These are phyloP conservation scores for Asterochloris sp. DNA, from an alignment of 139 green algal species.

Conservation along the genomic window DNA sequence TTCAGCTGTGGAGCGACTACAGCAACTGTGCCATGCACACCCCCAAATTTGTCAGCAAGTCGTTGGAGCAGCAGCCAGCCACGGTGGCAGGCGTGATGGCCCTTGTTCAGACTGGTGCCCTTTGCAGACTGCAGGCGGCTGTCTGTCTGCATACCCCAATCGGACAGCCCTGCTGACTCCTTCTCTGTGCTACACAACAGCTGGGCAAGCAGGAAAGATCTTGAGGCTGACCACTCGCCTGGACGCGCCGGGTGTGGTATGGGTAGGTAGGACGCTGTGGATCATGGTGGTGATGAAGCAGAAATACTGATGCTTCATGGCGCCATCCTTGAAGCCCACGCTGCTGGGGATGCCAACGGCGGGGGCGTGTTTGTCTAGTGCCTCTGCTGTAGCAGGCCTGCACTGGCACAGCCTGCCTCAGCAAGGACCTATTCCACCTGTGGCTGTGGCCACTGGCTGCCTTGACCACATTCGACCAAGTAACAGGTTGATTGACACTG, in stretches of 20 bases:
- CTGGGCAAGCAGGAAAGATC: not conserved
- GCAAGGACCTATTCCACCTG: not conserved
- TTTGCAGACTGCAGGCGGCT: not conserved
- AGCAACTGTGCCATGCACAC: not conserved
- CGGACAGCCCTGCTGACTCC: not conserved
- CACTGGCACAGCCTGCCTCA: not conserved
- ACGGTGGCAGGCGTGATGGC: not conserved
- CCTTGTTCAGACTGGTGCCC: not conserved
- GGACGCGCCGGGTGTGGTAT: not conserved
- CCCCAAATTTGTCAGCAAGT: not conserved
- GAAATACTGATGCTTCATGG: conserved; percentile 7
- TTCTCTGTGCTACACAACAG: too few relatives aligned
- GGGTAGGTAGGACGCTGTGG: not conserved
- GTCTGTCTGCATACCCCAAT: not conserved
- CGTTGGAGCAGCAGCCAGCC: not conserved
- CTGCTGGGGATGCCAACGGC: conserved; percentile 26
- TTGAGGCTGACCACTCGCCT: not conserved
- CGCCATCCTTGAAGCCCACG: conserved; percentile 7
- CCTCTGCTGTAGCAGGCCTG: conserved; percentile 22
- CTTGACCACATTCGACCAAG: not conserved
- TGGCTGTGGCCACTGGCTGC: not conserved
- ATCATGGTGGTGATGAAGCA: conserved; percentile 14
- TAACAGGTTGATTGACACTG: not conserved
- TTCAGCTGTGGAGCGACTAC: too few relatives aligned
- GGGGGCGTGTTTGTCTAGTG: conserved; percentile 16